phyloP scores from a whole-genome alignment of 1,284 basidiomycete species.

The Trichosporon faecale region DNA sequence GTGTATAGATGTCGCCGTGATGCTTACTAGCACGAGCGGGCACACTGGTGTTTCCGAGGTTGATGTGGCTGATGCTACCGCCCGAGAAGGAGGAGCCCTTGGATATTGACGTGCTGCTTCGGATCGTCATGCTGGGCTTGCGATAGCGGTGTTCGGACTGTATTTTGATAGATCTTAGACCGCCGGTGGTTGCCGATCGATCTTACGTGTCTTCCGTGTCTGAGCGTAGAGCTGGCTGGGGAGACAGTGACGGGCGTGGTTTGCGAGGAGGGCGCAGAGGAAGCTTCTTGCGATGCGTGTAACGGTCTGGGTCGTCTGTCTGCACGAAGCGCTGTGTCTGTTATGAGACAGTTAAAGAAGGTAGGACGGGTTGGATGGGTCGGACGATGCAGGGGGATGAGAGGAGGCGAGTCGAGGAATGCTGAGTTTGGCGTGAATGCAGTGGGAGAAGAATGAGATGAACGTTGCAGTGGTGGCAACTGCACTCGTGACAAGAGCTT shows the following conservation, averaged over 20 bases:
- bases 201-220: not conserved
- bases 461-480: not conserved
- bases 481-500: not conserved
- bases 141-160: not conserved
- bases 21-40: constrained; percentile 1
- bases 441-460: not conserved
- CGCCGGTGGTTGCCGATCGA: not conserved
- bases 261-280: not conserved
- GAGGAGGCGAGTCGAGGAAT: not conserved
- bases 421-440: not conserved
- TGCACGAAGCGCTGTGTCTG: not conserved
- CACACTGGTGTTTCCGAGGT: constrained; percentile 5
- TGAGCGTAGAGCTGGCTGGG: not conserved
- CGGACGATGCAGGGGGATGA: not conserved
- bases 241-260: not conserved
- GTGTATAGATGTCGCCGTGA: not conserved
- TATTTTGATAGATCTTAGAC: not conserved
- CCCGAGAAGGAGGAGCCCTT: not conserved
- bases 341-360: not conserved
- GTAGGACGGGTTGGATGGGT: not conserved
- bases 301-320: not conserved
- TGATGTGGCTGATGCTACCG: constrained; percentile 4
- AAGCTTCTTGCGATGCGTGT: not conserved
- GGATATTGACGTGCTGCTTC: constrained; percentile 7
- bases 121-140: constrained; percentile 6